Base-by-base conservation (phyloP, 352 stramenopile genomes). In the Elongisporangium prolatum region DNA sequence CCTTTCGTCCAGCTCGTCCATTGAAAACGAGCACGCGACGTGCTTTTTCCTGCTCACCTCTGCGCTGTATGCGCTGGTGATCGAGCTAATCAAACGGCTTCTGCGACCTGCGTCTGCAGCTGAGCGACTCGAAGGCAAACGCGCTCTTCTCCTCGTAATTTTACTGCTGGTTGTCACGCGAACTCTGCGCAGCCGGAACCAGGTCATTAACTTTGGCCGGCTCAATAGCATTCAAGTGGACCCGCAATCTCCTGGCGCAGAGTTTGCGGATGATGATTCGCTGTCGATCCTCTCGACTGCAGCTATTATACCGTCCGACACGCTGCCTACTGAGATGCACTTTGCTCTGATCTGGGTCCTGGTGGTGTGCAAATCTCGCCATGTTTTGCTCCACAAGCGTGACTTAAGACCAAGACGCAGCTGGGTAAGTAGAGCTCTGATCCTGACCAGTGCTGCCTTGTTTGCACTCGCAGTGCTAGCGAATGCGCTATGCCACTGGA, bases 21-120 rank as follows among this genome's bases (percentile, higher is more conserved):
- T 96, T 34, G 88, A 96, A 56, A 96, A 96, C 60, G 88, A 96
- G 56, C 88, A 96, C 56, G 86, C 85, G 13, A 93, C 83, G 10
- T 64, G 63, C 6, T 95, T 93, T 58, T 93, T 93, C 65, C 59
- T 95, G 48, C 63, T 77, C 7, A 87, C 77, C 0, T 84, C 71
- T 4, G 60, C 84, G 14, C 58, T 92, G 0, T 34, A 82, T 21
- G 64, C 57, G 0, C 37, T 62, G 17, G 60, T 47, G 21, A 44
- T 67, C 18, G 37, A 60, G 3, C 11, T 86, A 3, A 13, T 74
- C 11, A 28, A 61, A 9, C 9, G 28, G 28, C 28, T 40, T 40
- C 28, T 40, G 28, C 28, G 9, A 13, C 28, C 28, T 6, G 16
- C 50, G n/a, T 40, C 18, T 57, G 17, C 17, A 48, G 7, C 1